A percentile compares a stretch with the other conserved stretches of the same genome.
Conservation (phyloP, 2,329 filamentous ascomycete genomes). For the Clonostachys rhizophaga region DNA sequence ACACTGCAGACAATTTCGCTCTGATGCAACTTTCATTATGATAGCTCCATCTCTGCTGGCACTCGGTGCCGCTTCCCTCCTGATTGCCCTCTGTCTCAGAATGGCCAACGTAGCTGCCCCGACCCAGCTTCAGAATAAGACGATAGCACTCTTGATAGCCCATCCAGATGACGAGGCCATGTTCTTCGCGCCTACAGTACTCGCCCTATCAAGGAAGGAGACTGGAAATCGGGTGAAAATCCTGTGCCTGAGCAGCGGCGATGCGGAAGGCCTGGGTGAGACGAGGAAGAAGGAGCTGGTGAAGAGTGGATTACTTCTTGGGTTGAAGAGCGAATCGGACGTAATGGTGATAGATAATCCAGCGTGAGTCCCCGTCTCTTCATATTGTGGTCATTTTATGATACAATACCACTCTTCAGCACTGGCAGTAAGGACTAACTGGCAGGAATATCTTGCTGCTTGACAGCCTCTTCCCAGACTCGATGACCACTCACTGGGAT, state of each 20-base stretch:
- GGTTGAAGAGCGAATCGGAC: constrained; percentile 69
- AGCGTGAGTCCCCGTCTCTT: too few species aligned
- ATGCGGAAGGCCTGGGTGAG: constrained; percentile 83
- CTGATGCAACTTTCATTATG: too few species aligned
- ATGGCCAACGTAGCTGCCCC: too few species aligned
- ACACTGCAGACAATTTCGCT: too few species aligned
- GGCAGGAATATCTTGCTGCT: too few species aligned
- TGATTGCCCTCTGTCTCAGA: too few species aligned
- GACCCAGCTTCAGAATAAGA: constrained; percentile 63
- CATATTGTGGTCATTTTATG: too few species aligned
- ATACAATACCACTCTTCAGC: too few species aligned
- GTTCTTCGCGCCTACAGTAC: constrained; percentile 92
- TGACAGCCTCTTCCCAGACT: constrained; percentile 53
- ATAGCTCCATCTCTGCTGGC: too few species aligned
- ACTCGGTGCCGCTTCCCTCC: too few species aligned
- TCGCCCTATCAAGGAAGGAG: constrained; percentile 75
- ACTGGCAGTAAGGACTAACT: too few species aligned
- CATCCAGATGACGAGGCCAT: constrained; percentile 99
- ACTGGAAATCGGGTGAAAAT: constrained; percentile 91
- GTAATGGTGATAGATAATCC: constrained; percentile 78
- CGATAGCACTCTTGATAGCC: constrained; percentile 87
- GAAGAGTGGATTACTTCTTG: constrained; percentile 73
- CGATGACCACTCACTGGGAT: constrained; percentile 79
- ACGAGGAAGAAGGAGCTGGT: constrained; percentile 79
- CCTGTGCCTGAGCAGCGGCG: constrained; percentile 81